These are phyloP conservation scores for Graphilbum ipis-grandicollis DNA, from an alignment of 2,329 filamentous ascomycete species.

Conservation along the genomic window DNA sequence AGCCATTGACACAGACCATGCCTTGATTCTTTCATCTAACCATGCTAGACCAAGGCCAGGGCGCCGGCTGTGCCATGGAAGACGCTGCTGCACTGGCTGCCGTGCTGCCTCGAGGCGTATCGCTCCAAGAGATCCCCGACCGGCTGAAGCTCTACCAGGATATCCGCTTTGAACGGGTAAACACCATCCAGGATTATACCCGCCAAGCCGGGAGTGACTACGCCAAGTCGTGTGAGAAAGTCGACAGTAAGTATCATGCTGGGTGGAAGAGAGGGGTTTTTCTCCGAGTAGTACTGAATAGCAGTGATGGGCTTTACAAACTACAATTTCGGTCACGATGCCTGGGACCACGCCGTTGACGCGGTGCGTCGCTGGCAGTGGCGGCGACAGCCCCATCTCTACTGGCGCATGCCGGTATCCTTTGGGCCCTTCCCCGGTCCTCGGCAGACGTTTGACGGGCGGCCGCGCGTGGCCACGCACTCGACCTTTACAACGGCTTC, in stretches of 20 bases:
- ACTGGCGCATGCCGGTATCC: conserved; percentile 25
- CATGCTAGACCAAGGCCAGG: conserved; percentile 35
- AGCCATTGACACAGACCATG: too few relatives aligned
- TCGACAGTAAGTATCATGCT: conserved; percentile 22
- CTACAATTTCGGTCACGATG: conserved; percentile 41
- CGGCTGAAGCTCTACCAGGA: conserved; percentile 41
- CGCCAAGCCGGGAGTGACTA: conserved; percentile 31
- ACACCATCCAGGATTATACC: conserved; percentile 18
- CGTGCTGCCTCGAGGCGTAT: conserved; percentile 31
- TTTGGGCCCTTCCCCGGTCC: conserved; percentile 30
- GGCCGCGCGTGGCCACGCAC: conserved; percentile 14
- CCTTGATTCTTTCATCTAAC: neutral
- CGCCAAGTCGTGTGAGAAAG: conserved; percentile 13
- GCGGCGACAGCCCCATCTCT: conserved; percentile 17
- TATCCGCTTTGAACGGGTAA: conserved; percentile 32
- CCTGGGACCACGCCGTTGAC: conserved; percentile 34
- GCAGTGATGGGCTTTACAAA: conserved; percentile 22
- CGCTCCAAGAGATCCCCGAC: conserved; percentile 27
- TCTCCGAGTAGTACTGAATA: conserved; percentile 5
- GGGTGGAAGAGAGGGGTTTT: too few relatives aligned
- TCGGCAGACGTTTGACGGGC: conserved; percentile 17
- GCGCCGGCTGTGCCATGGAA: conserved; percentile 47
- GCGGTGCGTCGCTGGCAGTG: conserved; percentile 30
- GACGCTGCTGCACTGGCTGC: conserved; percentile 42
- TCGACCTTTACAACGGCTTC: conserved; percentile 23